Evolutionary conservation across 2,329 filamentous ascomycete genomes (phyloP).

Genomic region (Epichloe amarillans): DNA sequence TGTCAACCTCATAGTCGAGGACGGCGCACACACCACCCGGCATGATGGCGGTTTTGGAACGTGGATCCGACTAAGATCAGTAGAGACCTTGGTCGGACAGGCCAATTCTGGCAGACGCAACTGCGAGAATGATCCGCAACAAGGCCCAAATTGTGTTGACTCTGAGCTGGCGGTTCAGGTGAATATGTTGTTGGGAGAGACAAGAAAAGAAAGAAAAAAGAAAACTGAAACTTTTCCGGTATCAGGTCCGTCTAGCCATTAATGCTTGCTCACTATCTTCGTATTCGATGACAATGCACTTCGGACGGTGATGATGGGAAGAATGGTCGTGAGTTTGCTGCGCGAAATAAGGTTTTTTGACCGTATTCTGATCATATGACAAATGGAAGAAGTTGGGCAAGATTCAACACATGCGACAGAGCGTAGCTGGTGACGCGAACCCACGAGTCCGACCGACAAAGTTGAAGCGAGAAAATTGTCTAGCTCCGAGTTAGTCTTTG

Average conservation of each 20-base stretch:
- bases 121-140: not conserved
- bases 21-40: constrained; percentile 81
- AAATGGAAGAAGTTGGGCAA: not conserved
- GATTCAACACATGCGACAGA: not conserved
- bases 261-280: constrained; percentile 12
- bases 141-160: not conserved
- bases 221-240: constrained; percentile 11
- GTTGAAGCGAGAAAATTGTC: not conserved
- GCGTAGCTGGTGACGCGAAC: not conserved
- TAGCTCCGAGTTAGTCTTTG: not conserved
- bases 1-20: constrained; percentile 91
- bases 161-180: not conserved
- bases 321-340: not conserved
- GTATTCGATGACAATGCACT: constrained; percentile 10
- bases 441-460: not conserved
- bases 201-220: constrained; percentile 2
- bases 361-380: not conserved
- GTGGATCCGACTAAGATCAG: constrained; percentile 26
- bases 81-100: constrained; percentile 24
- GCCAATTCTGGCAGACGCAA: constrained; percentile 7
- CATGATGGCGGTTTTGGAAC: constrained; percentile 33
- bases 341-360: not conserved
- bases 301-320: constrained; percentile 1
- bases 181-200: not conserved
- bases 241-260: constrained; percentile 20